These are phyloP conservation scores for Colletotrichum sp. DNA, from an alignment of 2,329 filamentous ascomycete species.

Conservation along the genomic window DNA sequence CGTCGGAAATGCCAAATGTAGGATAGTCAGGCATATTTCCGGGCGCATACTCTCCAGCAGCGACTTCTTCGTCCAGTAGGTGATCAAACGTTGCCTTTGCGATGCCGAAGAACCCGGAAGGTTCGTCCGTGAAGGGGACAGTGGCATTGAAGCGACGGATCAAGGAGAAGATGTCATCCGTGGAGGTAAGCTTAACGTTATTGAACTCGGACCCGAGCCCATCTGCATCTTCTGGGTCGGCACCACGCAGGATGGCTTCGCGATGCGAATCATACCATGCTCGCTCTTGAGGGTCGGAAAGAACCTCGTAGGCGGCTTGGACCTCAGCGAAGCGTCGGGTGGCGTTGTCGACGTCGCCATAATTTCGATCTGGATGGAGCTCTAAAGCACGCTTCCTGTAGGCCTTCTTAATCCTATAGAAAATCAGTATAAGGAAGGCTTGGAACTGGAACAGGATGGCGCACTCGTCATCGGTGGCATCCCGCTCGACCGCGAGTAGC, in stretches of 20 bases:
- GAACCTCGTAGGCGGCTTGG: slow-evolving; percentile 92
- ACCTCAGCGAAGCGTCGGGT: slow-evolving; percentile 90
- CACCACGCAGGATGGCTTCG: slow-evolving; percentile 78
- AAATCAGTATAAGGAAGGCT: background rate
- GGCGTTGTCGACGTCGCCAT: slow-evolving; percentile 81
- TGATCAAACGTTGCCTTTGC: slow-evolving; percentile 79
- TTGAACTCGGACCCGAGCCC: slow-evolving; percentile 64
- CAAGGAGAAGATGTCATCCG: slow-evolving; percentile 78
- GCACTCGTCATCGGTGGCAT: slow-evolving; percentile 82
- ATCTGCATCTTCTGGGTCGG: slow-evolving; percentile 50
- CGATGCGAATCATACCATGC: slow-evolving; percentile 98
- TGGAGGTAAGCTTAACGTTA: slow-evolving; percentile 77
- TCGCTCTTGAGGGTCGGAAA: slow-evolving; percentile 93
- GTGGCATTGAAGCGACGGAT: slow-evolving; percentile 81
- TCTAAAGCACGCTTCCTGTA: slow-evolving; percentile 92
- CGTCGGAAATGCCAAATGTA: slow-evolving; percentile 78
- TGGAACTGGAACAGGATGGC: background rate
- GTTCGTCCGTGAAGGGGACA: slow-evolving; percentile 80
- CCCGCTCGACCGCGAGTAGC: slow-evolving; percentile 74
- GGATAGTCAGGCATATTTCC: slow-evolving; percentile 72
- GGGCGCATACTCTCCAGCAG: slow-evolving; percentile 73
- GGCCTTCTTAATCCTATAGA: slow-evolving; percentile 84
- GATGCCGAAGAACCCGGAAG: slow-evolving; percentile 84
- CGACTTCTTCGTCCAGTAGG: slow-evolving; percentile 80
- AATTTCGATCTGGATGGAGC: slow-evolving; percentile 93